phyloP scores from a whole-genome alignment of 2,329 filamentous ascomycete species.

The Trichophaea hybrida region DNA sequence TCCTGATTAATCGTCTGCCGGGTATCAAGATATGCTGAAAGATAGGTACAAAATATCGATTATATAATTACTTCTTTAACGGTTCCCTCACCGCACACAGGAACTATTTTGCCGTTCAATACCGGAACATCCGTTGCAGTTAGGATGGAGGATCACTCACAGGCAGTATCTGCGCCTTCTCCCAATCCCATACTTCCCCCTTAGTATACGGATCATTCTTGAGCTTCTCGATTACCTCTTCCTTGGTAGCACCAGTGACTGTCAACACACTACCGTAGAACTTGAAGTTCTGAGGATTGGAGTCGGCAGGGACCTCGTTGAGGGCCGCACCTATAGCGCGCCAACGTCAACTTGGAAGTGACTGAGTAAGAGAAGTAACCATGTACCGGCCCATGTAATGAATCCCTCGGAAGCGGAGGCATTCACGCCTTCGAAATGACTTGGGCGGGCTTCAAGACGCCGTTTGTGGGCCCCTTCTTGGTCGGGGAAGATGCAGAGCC shows the following conservation, averaged over 20 bases:
- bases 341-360: not conserved
- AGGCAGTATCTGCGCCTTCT: constrained; percentile 32
- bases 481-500: constrained; percentile 39
- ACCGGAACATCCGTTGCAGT: too few species aligned
- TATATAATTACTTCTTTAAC: not conserved
- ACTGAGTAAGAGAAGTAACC: not conserved
- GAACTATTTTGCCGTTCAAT: not conserved
- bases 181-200: constrained; percentile 35
- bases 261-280: constrained; percentile 16
- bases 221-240: constrained; percentile 14
- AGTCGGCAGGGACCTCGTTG: constrained; percentile 1
- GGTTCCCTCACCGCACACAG: constrained; percentile 4
- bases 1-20: too few species aligned
- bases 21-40: too few species aligned
- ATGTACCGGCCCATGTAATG: constrained; percentile 18
- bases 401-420: constrained; percentile 10
- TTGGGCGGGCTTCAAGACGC: constrained; percentile 31
- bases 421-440: constrained; percentile 28
- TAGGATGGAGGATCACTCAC: constrained; percentile 4
- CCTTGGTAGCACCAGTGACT: constrained; percentile 11
- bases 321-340: not conserved
- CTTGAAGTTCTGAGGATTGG: not conserved
- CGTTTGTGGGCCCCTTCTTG: constrained; percentile 32
- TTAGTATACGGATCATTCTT: constrained; percentile 24
- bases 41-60: not conserved